Evolutionary conservation across 805 yeast species (phyloP).

Genomic region (Cyberlindnera lachancei): DNA sequence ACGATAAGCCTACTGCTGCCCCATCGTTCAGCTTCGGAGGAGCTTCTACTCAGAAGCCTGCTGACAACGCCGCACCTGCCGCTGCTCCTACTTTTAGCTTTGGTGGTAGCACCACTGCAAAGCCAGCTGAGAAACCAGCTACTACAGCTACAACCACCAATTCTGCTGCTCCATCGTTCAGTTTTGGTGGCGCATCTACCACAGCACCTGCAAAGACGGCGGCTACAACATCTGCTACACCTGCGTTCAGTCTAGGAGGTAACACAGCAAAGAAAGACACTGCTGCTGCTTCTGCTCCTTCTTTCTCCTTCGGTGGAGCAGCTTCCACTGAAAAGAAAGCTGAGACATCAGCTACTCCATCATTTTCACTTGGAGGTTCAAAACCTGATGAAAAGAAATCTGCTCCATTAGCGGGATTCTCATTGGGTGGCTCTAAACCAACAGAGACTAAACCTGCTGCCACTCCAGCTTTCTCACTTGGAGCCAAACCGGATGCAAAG

Average conservation of each 20-base stretch:
- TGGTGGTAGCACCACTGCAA: too few relatives aligned
- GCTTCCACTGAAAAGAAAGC: conserved; percentile 12
- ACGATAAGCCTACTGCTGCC: conserved; percentile 1
- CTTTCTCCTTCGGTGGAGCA: conserved; percentile 19
- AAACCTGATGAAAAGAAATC: background rate
- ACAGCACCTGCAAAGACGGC: background rate
- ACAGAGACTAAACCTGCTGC: conserved; percentile 6
- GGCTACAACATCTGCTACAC: background rate
- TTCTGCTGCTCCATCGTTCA: conserved; percentile 3
- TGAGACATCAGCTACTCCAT: conserved; percentile 4
- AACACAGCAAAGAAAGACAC: too few relatives aligned
- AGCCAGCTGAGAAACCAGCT: too few relatives aligned
- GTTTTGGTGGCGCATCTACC: background rate
- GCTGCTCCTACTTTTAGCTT: conserved; percentile 1
- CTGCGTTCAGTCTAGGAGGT: conserved; percentile 2
- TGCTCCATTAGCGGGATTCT: conserved; percentile 13
- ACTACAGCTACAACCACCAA: conserved; percentile 1
- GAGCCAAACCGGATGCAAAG: conserved; percentile 11
- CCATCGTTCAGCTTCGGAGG: conserved; percentile 4
- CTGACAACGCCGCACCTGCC: background rate
- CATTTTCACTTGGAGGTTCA: conserved; percentile 18
- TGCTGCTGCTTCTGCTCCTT: conserved; percentile 1
- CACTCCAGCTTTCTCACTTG: conserved; percentile 17
- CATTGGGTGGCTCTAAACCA: conserved; percentile 20
- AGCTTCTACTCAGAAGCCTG: background rate